These are phyloP conservation scores for Penicillium paxilli DNA, from an alignment of 495 filamentous ascomycete genomes.

Conservation along the genomic window DNA sequence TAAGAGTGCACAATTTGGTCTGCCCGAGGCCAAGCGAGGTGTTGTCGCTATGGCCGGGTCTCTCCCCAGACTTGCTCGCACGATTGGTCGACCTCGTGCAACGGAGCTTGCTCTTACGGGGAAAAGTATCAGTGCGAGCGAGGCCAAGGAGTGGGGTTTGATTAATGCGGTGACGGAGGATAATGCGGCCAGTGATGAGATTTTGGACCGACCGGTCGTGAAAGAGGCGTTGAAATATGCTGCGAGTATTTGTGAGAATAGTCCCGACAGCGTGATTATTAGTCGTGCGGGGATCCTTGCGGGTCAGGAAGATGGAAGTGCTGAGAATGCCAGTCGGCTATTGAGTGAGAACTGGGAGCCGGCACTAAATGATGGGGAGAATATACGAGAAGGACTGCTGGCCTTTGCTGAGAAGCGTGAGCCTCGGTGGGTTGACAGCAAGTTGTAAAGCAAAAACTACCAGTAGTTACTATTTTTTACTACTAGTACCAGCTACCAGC, in stretches of 20 bases:
- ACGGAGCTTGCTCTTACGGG: conserved; percentile 67
- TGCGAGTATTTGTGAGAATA: conserved; percentile 38
- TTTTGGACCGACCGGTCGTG: conserved; percentile 20
- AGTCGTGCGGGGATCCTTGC: conserved; percentile 59
- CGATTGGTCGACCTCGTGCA: conserved; percentile 61
- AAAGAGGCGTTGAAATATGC: conserved; percentile 51
- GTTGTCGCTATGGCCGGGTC: conserved; percentile 67
- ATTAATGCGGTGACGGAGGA: conserved; percentile 57
- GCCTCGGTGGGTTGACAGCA: conserved; percentile 68
- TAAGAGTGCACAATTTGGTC: conserved; percentile 48
- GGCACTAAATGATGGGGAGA: conserved; percentile 61
- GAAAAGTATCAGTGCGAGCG: conserved; percentile 47
- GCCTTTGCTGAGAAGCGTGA: conserved; percentile 74
- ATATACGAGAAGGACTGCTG: conserved; percentile 68
- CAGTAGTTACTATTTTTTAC: too few relatives aligned
- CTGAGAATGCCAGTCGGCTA: conserved; percentile 47
- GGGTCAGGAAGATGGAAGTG: conserved; percentile 62
- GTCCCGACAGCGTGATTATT: conserved; percentile 67
- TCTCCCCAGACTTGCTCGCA: conserved; percentile 62
- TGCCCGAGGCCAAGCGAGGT: conserved; percentile 66
- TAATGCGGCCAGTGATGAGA: conserved; percentile 24
- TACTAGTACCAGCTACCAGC: too few relatives aligned
- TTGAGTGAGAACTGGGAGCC: conserved; percentile 38
- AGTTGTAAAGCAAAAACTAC: too few relatives aligned
- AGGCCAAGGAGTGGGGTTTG: conserved; percentile 63